phyloP scores from a whole-genome alignment of 176 grass and related monocot species.

The Oropetium thomaeum region DNA sequence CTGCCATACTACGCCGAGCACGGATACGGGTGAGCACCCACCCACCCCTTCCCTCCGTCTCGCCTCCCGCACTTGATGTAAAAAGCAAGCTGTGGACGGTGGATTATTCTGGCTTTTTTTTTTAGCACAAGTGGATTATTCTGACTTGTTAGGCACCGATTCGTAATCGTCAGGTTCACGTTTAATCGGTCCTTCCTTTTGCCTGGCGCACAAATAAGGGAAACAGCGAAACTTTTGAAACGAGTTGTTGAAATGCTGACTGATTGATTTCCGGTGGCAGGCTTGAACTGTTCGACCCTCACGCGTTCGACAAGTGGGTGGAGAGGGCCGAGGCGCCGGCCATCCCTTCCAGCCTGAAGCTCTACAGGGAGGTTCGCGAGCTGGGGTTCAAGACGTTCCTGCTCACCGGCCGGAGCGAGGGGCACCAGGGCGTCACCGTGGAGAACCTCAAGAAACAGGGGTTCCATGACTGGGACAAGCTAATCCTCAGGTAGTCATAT shows the following conservation, averaged over 20 bases:
- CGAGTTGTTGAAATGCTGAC: neutral
- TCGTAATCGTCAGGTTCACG: neutral
- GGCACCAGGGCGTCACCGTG: slow-evolving; percentile 41
- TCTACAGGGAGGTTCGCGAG: slow-evolving; percentile 58
- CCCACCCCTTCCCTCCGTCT: neutral
- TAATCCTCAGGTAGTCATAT: slow-evolving; percentile 81
- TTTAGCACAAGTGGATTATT: too few relatives aligned
- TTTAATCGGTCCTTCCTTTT: neutral
- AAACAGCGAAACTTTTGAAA: neutral
- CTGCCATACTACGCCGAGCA: slow-evolving; percentile 66
- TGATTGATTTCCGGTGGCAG: slow-evolving; percentile 26
- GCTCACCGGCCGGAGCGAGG: slow-evolving; percentile 65
- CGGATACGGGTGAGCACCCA: slow-evolving; percentile 47
- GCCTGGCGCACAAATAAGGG: neutral
- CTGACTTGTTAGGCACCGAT: neutral
- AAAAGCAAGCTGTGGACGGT: too few relatives aligned
- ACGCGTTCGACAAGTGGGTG: slow-evolving; percentile 70
- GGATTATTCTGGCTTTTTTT: too few relatives aligned
- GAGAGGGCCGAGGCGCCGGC: slow-evolving; percentile 59
- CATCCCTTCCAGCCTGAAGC: slow-evolving; percentile 57
- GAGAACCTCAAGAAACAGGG: slow-evolving; percentile 64
- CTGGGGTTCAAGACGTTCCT: slow-evolving; percentile 66
- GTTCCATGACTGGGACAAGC: slow-evolving; percentile 69
- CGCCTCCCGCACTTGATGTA: too few relatives aligned
- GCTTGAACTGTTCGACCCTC: slow-evolving; percentile 48